Evolutionary conservation across 2,329 filamentous ascomycete species (phyloP), one percentile per base, ranked within the genome.

Genomic region (Stachybotrys chlorohalonatus): DNA sequence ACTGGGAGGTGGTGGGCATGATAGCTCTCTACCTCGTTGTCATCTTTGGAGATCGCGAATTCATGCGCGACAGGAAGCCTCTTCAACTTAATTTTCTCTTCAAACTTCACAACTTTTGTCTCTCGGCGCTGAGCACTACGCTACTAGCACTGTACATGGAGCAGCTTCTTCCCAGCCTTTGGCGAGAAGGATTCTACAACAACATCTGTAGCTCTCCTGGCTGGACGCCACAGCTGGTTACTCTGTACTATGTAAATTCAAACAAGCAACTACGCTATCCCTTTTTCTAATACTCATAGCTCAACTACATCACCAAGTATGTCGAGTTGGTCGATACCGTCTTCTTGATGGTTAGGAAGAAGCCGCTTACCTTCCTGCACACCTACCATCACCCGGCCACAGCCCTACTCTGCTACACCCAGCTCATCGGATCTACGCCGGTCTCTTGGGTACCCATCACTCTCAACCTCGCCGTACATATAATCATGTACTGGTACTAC

Each of bases 401-500:
- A 52, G 90, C 89, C 60, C 83, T 94, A 58, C 85, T 95, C 63
- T 94, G 90, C 84, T 95, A 91, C 78, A 92, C 88, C 52, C 90
- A 94, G 75, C 82, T 95, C 57, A 84, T 93, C 64, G 90, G 90
- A 60, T 79, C 86, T 69, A 95, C 90, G 30, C 80, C 90, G 24
- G 89, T 95, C 51, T 92, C 89, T 59, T 95, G 90, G 90, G 86
- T 92, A 51, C 83, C 85, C 55, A 95, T 95, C 68, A 85, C 82
- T 46, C 82, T 95, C 62, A 95, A 95, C 78, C 74, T 95, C 68
- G 81, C 81, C 58, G 90, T 95, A 53, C 90, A 95, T 73, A 90
- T 95, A 54, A 85, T 94, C 68, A 95, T 95, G 90, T 95, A 95
- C 84, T 94, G 89, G 89, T 95, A 95, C 82, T 95, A 95, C 81